These are phyloP conservation scores for Ceratobasidium papillatum DNA, from an alignment of 1,284 basidiomycete genomes.

Conservation along the genomic window DNA sequence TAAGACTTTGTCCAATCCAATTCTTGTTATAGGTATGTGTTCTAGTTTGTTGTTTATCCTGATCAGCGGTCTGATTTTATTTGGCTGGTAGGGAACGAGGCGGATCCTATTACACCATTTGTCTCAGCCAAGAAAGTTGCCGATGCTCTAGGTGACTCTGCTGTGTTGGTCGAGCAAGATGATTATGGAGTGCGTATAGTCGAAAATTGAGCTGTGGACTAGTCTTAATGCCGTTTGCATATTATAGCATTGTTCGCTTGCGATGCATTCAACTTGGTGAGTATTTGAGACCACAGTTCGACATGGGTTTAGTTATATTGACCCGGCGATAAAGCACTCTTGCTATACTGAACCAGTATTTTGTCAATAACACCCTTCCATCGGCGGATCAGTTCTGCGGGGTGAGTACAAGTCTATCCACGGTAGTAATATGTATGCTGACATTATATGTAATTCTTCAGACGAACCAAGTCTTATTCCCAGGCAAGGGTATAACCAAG, in stretches of 20 bases:
- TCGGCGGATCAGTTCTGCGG: conserved; percentile 11
- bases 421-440: not conserved
- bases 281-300: not conserved
- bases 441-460: not conserved
- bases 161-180: conserved; percentile 35
- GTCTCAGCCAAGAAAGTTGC: conserved; percentile 22
- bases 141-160: conserved; percentile 9
- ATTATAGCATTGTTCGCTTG: conserved; percentile 14
- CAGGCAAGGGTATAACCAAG: conserved; percentile 5
- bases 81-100: conserved; percentile 13
- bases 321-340: not conserved
- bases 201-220: not conserved
- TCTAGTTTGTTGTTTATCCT: conserved; percentile 32
- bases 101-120: conserved; percentile 40
- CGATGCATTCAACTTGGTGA: conserved; percentile 26
- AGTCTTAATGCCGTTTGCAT: no score
- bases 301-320: not conserved
- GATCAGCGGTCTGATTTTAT: conserved; percentile 15
- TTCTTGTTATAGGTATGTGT: conserved; percentile 37
- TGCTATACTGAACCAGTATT: conserved; percentile 9
- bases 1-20: conserved; percentile 24
- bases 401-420: not conserved
- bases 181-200: conserved; percentile 9
- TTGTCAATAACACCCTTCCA: conserved; percentile 6
- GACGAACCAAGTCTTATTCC: conserved; percentile 25